These are phyloP conservation scores for Stereum hirsutum DNA, from an alignment of 1,284 basidiomycete genomes.

Conservation along the genomic window DNA sequence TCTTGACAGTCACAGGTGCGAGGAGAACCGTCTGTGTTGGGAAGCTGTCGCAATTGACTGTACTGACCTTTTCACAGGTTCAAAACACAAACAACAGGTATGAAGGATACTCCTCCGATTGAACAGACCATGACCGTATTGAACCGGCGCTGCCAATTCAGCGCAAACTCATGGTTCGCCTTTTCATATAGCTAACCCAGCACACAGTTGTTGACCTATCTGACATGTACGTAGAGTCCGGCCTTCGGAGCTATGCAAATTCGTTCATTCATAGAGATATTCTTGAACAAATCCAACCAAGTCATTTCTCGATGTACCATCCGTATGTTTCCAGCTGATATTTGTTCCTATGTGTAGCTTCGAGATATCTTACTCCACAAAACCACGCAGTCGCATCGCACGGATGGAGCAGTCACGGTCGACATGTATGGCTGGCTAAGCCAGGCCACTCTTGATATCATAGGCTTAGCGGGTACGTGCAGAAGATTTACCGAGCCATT, in stretches of 20 bases:
- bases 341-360: conserved; percentile 10
- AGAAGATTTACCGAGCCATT: background rate
- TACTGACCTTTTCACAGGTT: background rate
- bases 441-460: conserved; percentile 38
- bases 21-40: background rate
- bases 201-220: background rate
- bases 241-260: conserved; percentile 22
- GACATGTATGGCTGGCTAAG: conserved; percentile 33
- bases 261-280: conserved; percentile 22
- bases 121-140: no score
- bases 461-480: conserved; percentile 38
- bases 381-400: conserved; percentile 1
- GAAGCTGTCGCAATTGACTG: background rate
- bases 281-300: conserved; percentile 20
- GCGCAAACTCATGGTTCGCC: conserved; percentile 6
- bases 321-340: background rate
- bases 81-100: conserved; percentile 5
- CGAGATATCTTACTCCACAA: conserved; percentile 16
- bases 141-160: background rate
- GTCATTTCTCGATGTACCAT: conserved; percentile 6
- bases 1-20: background rate
- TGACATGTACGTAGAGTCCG: conserved; percentile 18
- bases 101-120: no score
- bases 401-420: conserved; percentile 15
- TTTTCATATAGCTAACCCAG: background rate